Evolutionary conservation across 139 green algal genomes (phyloP).

Genomic region (Tetraselmis chui): DNA sequence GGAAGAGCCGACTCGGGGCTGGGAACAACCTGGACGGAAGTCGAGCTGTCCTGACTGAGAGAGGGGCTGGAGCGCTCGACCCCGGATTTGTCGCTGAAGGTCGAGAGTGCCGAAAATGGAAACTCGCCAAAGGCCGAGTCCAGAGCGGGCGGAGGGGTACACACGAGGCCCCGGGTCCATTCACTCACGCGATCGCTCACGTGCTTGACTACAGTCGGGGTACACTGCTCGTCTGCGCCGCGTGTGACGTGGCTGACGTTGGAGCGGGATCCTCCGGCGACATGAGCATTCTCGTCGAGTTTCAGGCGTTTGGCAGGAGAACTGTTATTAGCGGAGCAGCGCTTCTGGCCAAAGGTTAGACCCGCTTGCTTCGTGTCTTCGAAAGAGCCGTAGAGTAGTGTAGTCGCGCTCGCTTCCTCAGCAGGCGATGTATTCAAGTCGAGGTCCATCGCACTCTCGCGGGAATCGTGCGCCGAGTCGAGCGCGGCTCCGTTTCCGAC

Average conservation of each 20-base stretch:
- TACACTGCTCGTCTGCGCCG: not conserved
- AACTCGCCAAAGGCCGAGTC: not conserved
- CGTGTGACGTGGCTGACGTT: no score
- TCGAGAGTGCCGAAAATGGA: not conserved
- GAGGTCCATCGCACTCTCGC: not conserved
- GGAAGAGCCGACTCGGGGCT: not conserved
- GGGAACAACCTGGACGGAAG: not conserved
- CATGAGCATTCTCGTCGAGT: no score
- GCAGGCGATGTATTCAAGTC: not conserved
- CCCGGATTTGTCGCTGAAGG: not conserved
- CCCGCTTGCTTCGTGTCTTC: no score
- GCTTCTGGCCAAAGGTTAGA: no score
- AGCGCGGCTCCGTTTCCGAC: not conserved
- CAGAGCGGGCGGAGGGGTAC: not conserved
- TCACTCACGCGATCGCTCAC: not conserved
- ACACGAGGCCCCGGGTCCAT: not conserved
- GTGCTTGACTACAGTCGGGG: not conserved
- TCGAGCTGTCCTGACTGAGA: not conserved
- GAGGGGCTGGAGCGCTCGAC: not conserved
- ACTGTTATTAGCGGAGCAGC: no score
- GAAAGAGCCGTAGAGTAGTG: no score
- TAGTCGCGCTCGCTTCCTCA: not conserved
- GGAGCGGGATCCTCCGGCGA: no score
- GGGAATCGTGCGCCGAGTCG: no score
- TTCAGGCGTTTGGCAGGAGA: no score